phyloP scores from a whole-genome alignment of 441 rosid genomes.

The Gossypium gossypioides region DNA sequence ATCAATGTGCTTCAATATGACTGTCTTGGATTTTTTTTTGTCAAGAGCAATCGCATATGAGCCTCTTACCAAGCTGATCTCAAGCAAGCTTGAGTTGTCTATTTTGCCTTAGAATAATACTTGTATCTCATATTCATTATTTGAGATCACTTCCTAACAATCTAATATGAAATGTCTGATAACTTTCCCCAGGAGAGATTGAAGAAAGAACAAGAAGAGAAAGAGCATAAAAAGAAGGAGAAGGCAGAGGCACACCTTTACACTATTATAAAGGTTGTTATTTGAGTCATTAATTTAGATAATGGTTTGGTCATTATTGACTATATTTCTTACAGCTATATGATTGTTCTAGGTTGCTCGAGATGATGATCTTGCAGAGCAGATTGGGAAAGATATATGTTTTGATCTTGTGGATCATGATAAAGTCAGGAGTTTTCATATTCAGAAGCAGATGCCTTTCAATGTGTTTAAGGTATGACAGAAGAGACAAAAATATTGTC shows the following conservation, averaged over 20 bases:
- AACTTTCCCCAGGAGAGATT: constrained; percentile 23
- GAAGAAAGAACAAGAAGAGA: constrained; percentile 48
- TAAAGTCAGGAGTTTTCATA: constrained; percentile 37
- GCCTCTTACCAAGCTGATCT: constrained; percentile 4
- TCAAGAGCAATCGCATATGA: constrained; percentile 10
- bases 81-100: not conserved
- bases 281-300: constrained; percentile 1
- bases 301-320: not conserved
- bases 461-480: constrained; percentile 32
- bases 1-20: constrained; percentile 6
- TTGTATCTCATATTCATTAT: not conserved
- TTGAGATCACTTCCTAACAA: not conserved
- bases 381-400: constrained; percentile 36
- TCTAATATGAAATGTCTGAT: not conserved
- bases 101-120: not conserved
- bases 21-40: not conserved
- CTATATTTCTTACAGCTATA: not conserved
- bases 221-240: constrained; percentile 34
- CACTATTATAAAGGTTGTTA: constrained; percentile 36
- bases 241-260: constrained; percentile 46
- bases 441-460: constrained; percentile 36
- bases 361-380: constrained; percentile 36
- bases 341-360: constrained; percentile 35
- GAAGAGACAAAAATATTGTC: not conserved
- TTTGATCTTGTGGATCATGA: constrained; percentile 48